These are phyloP conservation scores for Eucalyptus shirleyi DNA, from an alignment of 345 rosid genomes.

Conservation along the genomic window DNA sequence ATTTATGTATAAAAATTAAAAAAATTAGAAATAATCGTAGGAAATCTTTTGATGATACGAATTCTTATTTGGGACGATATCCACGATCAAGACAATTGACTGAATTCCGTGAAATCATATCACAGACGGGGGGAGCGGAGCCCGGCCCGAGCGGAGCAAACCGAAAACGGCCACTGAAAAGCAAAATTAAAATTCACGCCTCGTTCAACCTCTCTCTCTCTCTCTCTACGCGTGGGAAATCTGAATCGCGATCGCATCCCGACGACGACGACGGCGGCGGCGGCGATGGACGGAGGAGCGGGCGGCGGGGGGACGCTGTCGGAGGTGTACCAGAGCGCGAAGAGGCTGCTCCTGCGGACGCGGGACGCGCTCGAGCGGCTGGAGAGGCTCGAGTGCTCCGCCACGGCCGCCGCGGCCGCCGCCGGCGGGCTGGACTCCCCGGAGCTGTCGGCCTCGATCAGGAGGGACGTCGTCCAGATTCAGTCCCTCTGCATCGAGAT, in stretches of 20 bases:
- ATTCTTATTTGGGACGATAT: too few species aligned
- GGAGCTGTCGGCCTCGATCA: slow-evolving; percentile 56
- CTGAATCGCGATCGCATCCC: not conserved
- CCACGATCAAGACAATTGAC: too few species aligned
- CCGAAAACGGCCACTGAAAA: not conserved
- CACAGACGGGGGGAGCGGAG: not conserved
- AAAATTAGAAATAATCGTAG: too few species aligned
- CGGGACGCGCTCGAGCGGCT: slow-evolving; percentile 79
- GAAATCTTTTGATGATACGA: too few species aligned
- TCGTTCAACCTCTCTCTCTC: not conserved
- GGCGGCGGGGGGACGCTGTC: slow-evolving; percentile 69
- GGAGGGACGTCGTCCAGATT: slow-evolving; percentile 65
- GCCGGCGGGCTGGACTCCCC: slow-evolving; percentile 55
- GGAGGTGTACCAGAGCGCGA: slow-evolving; percentile 51
- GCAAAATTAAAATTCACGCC: not conserved
- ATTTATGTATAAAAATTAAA: not conserved
- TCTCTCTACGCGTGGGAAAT: not conserved
- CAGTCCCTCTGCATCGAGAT: slow-evolving; percentile 66
- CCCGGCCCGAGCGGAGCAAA: not conserved
- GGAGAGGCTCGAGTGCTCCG: slow-evolving; percentile 62
- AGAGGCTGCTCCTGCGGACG: slow-evolving; percentile 45
- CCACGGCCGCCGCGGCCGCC: slow-evolving; percentile 1
- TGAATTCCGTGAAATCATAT: too few species aligned
- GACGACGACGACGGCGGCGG: not conserved
- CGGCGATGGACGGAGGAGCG: slow-evolving; percentile 2